A percentile compares a stretch with the other conserved stretches of the same genome.
phyloP scores from a whole-genome alignment of 2,329 filamentous ascomycete species.

The Dichotomopilus funicola region DNA sequence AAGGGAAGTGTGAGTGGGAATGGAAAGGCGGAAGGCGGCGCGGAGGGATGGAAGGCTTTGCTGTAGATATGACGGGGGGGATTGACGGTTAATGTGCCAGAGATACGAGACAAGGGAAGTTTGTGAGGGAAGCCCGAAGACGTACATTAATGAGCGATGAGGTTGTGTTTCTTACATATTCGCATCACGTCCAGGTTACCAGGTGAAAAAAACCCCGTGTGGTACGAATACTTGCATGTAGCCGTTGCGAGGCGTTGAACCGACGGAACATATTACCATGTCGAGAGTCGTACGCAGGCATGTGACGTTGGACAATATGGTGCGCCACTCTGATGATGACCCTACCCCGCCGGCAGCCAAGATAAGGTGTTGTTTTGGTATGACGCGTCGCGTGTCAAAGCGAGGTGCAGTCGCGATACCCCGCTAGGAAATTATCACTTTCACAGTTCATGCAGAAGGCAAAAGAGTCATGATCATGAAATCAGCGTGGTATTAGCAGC shows the following conservation, averaged over 20 bases:
- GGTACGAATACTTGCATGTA: no score
- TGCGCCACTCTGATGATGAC: background rate
- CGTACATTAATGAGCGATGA: no score
- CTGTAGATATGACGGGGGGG: background rate
- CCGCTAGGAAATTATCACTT: background rate
- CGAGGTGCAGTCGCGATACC: background rate
- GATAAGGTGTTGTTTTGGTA: background rate
- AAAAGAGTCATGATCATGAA: conserved; percentile 19
- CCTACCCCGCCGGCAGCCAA: no score
- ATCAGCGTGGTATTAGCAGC: conserved; percentile 21
- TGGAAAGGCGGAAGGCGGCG: conserved; percentile 11
- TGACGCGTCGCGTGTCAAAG: conserved; percentile 1
- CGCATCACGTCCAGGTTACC: no score
- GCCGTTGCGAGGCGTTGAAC: no score
- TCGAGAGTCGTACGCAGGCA: background rate
- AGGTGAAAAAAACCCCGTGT: no score
- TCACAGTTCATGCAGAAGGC: background rate
- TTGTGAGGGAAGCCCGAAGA: no score
- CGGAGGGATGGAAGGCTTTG: conserved; percentile 28
- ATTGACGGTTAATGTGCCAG: no score
- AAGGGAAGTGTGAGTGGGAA: background rate
- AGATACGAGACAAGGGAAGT: no score
- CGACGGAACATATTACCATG: no score
- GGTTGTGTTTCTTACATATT: no score
- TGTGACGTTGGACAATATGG: background rate